Base-by-base conservation (phyloP, 495 filamentous ascomycete species). In the Penicillium samsonianum region DNA sequence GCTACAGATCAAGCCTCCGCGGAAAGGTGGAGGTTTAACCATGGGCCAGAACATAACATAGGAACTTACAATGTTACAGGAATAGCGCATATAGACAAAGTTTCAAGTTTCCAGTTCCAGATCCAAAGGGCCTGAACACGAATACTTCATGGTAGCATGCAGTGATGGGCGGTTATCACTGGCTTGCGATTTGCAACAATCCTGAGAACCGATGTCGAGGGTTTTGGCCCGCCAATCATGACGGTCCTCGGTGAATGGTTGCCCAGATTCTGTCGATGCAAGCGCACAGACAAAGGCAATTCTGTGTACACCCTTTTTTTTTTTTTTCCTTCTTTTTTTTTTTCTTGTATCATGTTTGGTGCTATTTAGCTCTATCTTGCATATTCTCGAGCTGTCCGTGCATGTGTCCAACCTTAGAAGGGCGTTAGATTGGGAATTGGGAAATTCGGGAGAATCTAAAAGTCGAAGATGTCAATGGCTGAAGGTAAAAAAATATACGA, bases 241-340 rank as follows among this genome's bases (percentile, higher is more conserved):
- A 17, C 35, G 6, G 5, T 38, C 0, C 30, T 50, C 17, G 10
- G 25, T 20, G 42, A 7, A 41, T 41, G 17, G 16, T 23, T 44
- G 43, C 20, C 19, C 17, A 45, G 28, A 45, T 44, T 5, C 5
- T 37, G 50, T 35, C 26, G 20, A 62, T 58, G 61, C 61, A 58
- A 45, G 46, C 62, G 62, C 62, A 64, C 59, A 53, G 62, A 64
- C 62, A 53, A 62, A 57, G 47, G 58, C 44, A 61, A 48, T 53
- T 25, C n/a, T 25, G n/a, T 43, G 47, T 61, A 19, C 46, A 2
- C 0, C 3, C 1, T 14, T 45, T 42, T 46, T 58, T 7, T 22
- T 52, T 42, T 53, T 58, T 37, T 40, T 20, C 11, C 25, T 10
- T 22, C 7, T 30, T n/a, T 30, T 17, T 19, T 35, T 57, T 53